A percentile compares a stretch with the other conserved stretches of the same genome.
These are phyloP conservation scores for Nakazawaea peltata DNA, from an alignment of 805 yeast species.

Conservation along the genomic window DNA sequence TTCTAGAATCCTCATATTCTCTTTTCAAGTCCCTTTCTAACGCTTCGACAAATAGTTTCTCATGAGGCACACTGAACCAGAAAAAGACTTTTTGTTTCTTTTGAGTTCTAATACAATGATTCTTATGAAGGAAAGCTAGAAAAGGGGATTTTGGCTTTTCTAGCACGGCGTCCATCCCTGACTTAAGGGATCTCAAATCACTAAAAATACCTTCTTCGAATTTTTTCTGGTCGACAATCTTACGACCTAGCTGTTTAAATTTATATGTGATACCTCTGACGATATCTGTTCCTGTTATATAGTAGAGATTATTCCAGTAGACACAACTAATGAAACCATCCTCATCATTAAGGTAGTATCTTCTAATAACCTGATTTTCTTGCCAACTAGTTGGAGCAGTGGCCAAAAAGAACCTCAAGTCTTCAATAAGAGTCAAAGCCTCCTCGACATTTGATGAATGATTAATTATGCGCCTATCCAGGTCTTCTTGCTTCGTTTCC, in stretches of 20 bases:
- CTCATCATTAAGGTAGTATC: constrained; percentile 78
- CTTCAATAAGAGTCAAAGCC: constrained; percentile 58
- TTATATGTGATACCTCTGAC: constrained; percentile 86
- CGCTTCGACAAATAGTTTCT: constrained; percentile 86
- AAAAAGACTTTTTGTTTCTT: constrained; percentile 95
- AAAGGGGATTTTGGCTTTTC: constrained; percentile 85
- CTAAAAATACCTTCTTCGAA: constrained; percentile 96
- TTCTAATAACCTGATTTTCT: constrained; percentile 75
- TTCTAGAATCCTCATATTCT: constrained; percentile 46
- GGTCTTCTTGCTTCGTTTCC: too few relatives aligned
- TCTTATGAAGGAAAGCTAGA: constrained; percentile 74
- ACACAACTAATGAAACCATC: constrained; percentile 93
- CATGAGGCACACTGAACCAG: constrained; percentile 96
- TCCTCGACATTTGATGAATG: constrained; percentile 37
- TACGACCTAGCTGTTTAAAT: constrained; percentile 84
- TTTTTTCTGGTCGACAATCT: constrained; percentile 78
- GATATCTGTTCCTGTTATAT: constrained; percentile 93
- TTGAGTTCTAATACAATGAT: constrained; percentile 85
- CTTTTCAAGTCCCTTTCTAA: constrained; percentile 85
- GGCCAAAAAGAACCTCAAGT: constrained; percentile 75
- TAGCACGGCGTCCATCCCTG: constrained; percentile 79
- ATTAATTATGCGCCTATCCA: too few relatives aligned
- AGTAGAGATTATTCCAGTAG: constrained; percentile 83
- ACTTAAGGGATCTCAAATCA: constrained; percentile 78
- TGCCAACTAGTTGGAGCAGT: constrained; percentile 97